Evolutionary conservation across 2,329 filamentous ascomycete species (phyloP).

Genomic region (Penicillium sp.): DNA sequence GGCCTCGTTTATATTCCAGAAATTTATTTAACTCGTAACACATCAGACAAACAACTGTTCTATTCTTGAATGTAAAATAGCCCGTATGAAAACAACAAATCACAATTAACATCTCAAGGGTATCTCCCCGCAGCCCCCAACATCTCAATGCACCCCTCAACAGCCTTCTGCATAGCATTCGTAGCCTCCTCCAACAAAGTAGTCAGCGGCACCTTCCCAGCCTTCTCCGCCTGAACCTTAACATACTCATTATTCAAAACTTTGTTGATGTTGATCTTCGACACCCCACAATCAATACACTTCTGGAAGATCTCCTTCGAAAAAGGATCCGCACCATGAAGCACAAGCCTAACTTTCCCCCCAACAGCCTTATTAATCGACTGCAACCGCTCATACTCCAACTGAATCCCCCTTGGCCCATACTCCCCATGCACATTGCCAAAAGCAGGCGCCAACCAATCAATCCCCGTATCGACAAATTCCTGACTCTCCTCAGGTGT

Average conservation of each 20-base stretch:
- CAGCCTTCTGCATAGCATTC: slow-evolving; percentile 55
- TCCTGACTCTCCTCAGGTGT: slow-evolving; percentile 69
- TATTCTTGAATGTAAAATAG: background rate
- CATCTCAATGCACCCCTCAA: slow-evolving; percentile 59
- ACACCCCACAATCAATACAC: slow-evolving; percentile 57
- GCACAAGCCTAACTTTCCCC: slow-evolving; percentile 52
- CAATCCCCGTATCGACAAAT: slow-evolving; percentile 70
- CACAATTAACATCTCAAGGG: slow-evolving; percentile 13
- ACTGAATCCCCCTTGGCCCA: slow-evolving; percentile 62
- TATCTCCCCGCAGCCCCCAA: slow-evolving; percentile 43
- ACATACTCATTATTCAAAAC: slow-evolving; percentile 56
- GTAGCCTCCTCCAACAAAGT: slow-evolving; percentile 57
- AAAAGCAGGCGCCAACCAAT: slow-evolving; percentile 73
- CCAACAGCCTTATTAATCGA: slow-evolving; percentile 53
- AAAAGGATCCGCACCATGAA: slow-evolving; percentile 62
- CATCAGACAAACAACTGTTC: background rate
- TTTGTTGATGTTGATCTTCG: slow-evolving; percentile 62
- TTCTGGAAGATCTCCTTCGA: slow-evolving; percentile 55
- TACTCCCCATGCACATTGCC: slow-evolving; percentile 77
- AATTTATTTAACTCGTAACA: slow-evolving; percentile 12
- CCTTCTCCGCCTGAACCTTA: slow-evolving; percentile 49
- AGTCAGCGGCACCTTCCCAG: slow-evolving; percentile 55
- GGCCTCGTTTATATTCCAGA: slow-evolving; percentile 18
- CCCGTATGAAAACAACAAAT: background rate
- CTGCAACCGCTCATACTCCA: slow-evolving; percentile 60